phyloP scores from a whole-genome alignment of 2,329 filamentous ascomycete genomes.

The Myriosclerotinia curreyana region DNA sequence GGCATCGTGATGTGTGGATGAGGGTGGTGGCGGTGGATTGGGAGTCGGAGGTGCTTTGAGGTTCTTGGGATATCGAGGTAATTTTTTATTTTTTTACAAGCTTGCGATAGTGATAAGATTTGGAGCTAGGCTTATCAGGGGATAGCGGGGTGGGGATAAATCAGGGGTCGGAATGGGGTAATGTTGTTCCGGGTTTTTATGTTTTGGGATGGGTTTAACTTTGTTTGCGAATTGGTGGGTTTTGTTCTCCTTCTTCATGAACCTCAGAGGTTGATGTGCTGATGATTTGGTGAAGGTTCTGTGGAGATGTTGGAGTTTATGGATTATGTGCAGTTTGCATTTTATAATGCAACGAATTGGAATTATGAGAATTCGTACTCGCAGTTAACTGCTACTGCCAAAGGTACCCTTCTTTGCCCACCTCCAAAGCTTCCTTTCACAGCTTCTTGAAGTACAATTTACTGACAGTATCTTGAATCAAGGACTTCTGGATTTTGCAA shows the following conservation, averaged over 20 bases:
- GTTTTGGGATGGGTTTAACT: neutral
- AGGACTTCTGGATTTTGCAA: constrained; percentile 86
- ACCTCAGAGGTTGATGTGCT: constrained; percentile 3
- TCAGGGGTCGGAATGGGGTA: constrained; percentile 17
- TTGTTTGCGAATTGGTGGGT: neutral
- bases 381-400: constrained; percentile 76
- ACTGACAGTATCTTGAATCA: constrained; percentile 27
- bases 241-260: neutral
- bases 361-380: constrained; percentile 90
- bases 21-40: neutral
- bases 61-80: constrained; percentile 19
- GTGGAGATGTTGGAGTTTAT: constrained; percentile 84
- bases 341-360: constrained; percentile 84
- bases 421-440: constrained; percentile 25
- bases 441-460: constrained; percentile 22
- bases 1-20: constrained; percentile 62
- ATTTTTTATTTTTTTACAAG: constrained; percentile 25
- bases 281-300: constrained; percentile 5
- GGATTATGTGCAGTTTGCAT: constrained; percentile 92
- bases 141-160: neutral
- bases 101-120: constrained; percentile 26
- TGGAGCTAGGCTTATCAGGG: constrained; percentile 25
- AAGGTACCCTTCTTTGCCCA: constrained; percentile 51
- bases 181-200: constrained; percentile 17
- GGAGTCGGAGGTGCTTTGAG: neutral